phyloP scores from a whole-genome alignment of 306 rosid genomes.

The Begonia fuchsioides region DNA sequence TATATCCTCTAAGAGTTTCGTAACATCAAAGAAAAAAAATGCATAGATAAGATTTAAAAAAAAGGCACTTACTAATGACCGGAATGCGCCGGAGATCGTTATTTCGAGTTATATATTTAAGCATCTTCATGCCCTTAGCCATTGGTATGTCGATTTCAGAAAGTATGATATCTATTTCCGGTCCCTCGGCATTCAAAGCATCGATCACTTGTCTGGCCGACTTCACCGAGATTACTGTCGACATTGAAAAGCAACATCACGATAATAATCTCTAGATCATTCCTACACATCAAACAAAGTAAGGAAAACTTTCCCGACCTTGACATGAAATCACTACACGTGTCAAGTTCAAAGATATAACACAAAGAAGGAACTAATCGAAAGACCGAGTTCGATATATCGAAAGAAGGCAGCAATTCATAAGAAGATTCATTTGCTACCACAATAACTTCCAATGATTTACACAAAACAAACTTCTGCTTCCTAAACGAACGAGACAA shows the following conservation, averaged over 20 bases:
- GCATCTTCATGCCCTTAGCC: constrained; percentile 77
- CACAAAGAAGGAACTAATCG: too few relatives aligned
- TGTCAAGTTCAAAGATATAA: too few relatives aligned
- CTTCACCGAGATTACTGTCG: constrained; percentile 58
- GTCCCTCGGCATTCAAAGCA: constrained; percentile 90
- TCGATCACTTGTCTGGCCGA: constrained; percentile 87
- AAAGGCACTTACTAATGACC: constrained; percentile 57
- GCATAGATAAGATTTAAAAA: neutral
- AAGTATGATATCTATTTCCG: constrained; percentile 79
- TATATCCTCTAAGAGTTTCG: too few relatives aligned
- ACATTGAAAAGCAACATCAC: constrained; percentile 7
- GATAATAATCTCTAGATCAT: neutral
- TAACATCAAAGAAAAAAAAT: too few relatives aligned
- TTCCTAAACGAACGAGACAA: too few relatives aligned
- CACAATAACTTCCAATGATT: neutral
- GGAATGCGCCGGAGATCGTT: constrained; percentile 72
- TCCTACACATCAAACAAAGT: too few relatives aligned
- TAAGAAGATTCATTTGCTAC: neutral
- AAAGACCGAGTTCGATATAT: too few relatives aligned
- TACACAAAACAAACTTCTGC: too few relatives aligned
- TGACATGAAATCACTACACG: too few relatives aligned
- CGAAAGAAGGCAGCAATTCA: too few relatives aligned
- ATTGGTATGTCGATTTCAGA: constrained; percentile 84
- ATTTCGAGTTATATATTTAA: constrained; percentile 77
- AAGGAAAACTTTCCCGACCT: too few relatives aligned